Base-by-base conservation (phyloP, 2,329 filamentous ascomycete species). In the Trichoderma sp. region DNA sequence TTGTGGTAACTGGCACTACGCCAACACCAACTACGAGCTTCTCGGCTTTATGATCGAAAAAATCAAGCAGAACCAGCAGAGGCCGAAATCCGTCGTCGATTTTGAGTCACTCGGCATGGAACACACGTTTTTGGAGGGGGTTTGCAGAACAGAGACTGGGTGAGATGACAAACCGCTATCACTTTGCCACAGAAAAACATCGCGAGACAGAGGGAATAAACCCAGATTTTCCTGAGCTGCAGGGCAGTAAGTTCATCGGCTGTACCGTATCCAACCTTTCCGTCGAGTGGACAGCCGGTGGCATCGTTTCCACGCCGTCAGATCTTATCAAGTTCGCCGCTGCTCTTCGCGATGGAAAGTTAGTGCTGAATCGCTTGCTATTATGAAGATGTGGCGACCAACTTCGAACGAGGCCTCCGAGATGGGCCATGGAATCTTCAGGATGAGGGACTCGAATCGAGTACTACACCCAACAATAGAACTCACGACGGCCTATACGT, bases 1-100 rank as follows among this genome's bases (percentile, higher is more conserved):
- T 7, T 64, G 54, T 8, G 68, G 68, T 2, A 54, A 68, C 7
- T 70, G 45, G 8, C 65, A 68, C 60, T 70, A 70, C 15, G 45
- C 69, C 6, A 70, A 70, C 25, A 68, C 66, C 12, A 70, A 70
- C 57, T 70, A 70, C 66, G 69, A 68, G 27, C 61, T 70, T 13
- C 65, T 70, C 17, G 69, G 69, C 8, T 52, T 70, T 7, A 54
- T 70, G 15, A 61, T 70, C 19, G 69, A 70, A 54, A 52, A 39
- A 3, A 45, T 67, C 29, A 67, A 68, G 12, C 39, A 53, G 8
- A 70, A 53, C 13, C 65, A 4, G 68, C 52, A 35, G 69, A 70
- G 17, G 48, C 27, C 7, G 68, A 69, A 39, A 68, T 70, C 2
- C 68, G 68, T 9, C 57, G 42, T 17, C 39, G 69, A 34, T 61